phyloP scores from a whole-genome alignment of 169 alveolate genomes.

The Eimeria brunetti region DNA sequence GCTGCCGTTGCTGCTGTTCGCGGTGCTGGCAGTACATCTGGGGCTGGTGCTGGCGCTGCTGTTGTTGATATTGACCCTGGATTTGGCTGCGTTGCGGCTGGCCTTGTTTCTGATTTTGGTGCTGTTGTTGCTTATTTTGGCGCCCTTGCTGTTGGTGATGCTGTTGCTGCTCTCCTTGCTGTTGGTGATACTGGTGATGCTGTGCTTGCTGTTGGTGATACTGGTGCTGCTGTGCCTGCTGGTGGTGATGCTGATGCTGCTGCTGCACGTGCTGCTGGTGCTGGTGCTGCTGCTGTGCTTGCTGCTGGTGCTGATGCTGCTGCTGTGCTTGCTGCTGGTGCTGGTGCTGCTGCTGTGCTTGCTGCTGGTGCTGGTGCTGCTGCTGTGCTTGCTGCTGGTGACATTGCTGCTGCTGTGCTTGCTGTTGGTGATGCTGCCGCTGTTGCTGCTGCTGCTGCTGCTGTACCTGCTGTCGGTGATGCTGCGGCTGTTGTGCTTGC shows the following conservation, averaged over 20 bases:
- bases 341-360: slow-evolving; percentile 15
- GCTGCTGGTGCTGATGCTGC: not conserved
- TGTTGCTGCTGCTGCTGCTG: slow-evolving; percentile 15
- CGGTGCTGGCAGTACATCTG: slow-evolving; percentile 5
- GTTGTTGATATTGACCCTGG: not conserved
- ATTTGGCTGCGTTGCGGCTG: not conserved
- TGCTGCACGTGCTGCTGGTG: not conserved
- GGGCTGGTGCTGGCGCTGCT: not conserved
- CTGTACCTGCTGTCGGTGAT: no score
- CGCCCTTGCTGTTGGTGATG: not conserved
- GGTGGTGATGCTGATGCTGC: slow-evolving; percentile 40
- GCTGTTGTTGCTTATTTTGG: not conserved
- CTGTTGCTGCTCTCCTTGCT: not conserved
- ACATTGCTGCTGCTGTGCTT: no score
- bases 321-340: not conserved
- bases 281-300: not conserved
- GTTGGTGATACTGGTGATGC: not conserved
- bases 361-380: no score
- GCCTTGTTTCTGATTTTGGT: not conserved
- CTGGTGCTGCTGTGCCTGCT: not conserved
- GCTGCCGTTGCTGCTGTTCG: not conserved
- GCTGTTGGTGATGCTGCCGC: not conserved
- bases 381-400: no score
- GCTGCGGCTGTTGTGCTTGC: no score
- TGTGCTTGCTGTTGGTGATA: not conserved